These are phyloP conservation scores for Ochromonadaceae sp. DNA, from an alignment of 352 stramenopile genomes.

Conservation along the genomic window DNA sequence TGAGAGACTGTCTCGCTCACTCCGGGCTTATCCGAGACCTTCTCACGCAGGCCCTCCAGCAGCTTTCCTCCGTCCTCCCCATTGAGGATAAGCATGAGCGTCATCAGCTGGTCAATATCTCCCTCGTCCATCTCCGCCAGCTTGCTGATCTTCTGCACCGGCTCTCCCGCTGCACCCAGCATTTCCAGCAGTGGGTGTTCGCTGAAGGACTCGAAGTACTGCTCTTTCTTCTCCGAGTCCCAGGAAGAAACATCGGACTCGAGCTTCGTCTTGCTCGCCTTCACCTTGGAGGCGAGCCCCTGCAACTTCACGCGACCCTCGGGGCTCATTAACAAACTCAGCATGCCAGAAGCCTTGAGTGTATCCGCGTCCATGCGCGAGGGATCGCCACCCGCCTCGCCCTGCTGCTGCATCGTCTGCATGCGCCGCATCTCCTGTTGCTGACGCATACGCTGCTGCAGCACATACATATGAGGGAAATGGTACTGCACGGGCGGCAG, in stretches of 20 bases:
- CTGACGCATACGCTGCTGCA: neutral
- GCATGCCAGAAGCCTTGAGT: neutral
- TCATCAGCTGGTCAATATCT: no score
- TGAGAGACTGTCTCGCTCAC: no score
- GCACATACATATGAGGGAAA: neutral
- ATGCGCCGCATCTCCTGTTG: no score
- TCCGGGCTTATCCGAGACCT: no score
- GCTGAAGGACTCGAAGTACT: constrained; percentile 3
- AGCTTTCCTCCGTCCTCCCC: no score
- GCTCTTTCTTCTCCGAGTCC: neutral
- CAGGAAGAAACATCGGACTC: neutral
- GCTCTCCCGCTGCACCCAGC: neutral
- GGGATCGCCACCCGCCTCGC: neutral
- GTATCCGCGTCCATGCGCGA: neutral
- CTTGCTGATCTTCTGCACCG: neutral
- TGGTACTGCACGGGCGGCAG: neutral
- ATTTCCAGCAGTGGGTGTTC: neutral
- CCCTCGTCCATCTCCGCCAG: no score
- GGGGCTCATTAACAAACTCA: neutral
- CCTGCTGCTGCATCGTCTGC: no score
- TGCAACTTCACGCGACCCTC: neutral
- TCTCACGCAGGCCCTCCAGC: no score
- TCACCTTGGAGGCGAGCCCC: neutral
- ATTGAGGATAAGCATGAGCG: no score
- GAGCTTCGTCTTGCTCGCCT: neutral